Base-by-base conservation (phyloP, 192 early-diverging fungal genomes). In the Diversispora eburnea region DNA sequence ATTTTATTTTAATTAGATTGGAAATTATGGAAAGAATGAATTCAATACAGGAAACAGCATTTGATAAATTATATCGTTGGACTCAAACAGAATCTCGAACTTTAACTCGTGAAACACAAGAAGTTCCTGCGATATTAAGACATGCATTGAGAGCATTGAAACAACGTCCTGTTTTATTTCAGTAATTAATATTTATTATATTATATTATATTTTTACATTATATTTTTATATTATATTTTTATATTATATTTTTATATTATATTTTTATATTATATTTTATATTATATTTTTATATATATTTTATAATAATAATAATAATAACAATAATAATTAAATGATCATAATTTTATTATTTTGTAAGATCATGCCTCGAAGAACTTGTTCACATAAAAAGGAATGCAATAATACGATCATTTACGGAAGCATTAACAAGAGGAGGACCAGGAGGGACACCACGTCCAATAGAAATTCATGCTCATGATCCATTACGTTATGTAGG, bases 401-500 rank as follows among this genome's bases (percentile, higher is more conserved):
- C 89, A 5, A 83, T 95, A 15, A 82, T 85, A 13, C 79, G 87
- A 47, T 78, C 85, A 19, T 95, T 94, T 74, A 84, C 91, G 33
- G 86, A 91, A 59, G 92, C 92, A 2, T 76, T 95, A 19, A 90
- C 90, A 3, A 79, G 86, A 64, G 93, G 93, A 19, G 91, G 91
- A 4, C 90, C 90, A 17, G 84, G 85, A 57, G 90, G 91, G 15
- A 88, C 88, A 45, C 91, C 94, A 7, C 80, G 93, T 51, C 95
- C 97, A 0, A 95, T 99, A 70, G 97, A 99, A 76, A 73, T 96
- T 7, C 93, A 97, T 76, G 93, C 95, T 0, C 93, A 90, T 57
- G 97, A 99, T 77, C 91, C 95, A 1, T 79, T 92, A 70, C 86
- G 95, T 45, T 99, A 97, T 75, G 87, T 94, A 47, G 95, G 95